Base-by-base conservation (phyloP, 495 filamentous ascomycete species). In the Xylaria cubensis region DNA sequence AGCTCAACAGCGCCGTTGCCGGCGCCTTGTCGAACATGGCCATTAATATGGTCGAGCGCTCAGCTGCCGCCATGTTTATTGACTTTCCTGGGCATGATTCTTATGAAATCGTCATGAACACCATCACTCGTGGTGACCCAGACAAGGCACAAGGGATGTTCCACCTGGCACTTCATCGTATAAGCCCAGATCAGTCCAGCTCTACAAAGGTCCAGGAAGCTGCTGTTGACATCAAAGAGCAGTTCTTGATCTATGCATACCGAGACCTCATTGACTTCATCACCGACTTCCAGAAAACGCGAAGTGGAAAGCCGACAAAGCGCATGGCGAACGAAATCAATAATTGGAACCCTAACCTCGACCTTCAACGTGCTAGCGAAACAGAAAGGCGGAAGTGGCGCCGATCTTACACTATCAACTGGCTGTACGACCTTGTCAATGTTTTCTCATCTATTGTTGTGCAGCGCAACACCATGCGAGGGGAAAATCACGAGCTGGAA, bases 391-490 rank as follows among this genome's bases (percentile, higher is more conserved):
- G 80, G 29, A 74, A 78, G 34, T 86, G 85, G 84, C 82, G 85
- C 19, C 80, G 83, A 7, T 67, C 74, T 2, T 87, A 86, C 64
- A 83, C 81, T 51, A 84, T 87, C 74, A 86, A 85, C 76, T 85
- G 83, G 84, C 82, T 87, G 1, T 86, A 86, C 71, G 84, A 86
- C 62, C 78, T 86, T 29, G 82, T 85, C 67, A 85, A 84, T 42
- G 42, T 84, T 26, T 83, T 78, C 53, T 84, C 83, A 24, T 77
- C 72, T 13, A 74, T 82, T 61, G 81, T 85, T 53, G 78, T 84
- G 17, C 79, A 85, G 70, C 77, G 78, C 48, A 84, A 79, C 51
- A 81, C 71, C 26, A 64, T 74, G 72, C 74, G 75, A 58, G 77
- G 79, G 9, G 75, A 83, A 73, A 63, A 76, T 0, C 74, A 79